A percentile compares a stretch with the other conserved stretches of the same genome.
These are phyloP conservation scores for Pichia inconspicua DNA, from an alignment of 1,139 yeast species.

Conservation along the genomic window DNA sequence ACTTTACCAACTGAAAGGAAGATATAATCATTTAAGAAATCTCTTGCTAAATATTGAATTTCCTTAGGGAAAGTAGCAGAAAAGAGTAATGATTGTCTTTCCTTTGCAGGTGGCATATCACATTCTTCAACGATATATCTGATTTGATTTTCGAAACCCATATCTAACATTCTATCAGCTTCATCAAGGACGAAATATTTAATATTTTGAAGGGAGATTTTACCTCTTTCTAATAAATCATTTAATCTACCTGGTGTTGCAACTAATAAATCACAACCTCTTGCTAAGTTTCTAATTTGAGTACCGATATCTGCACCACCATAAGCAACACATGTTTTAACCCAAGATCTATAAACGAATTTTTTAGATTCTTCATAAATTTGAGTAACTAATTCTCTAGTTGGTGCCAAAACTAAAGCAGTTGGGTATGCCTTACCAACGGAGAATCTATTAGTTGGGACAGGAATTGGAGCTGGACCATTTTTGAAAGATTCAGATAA, in stretches of 20 bases:
- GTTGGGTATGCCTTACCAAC: conserved; percentile 86
- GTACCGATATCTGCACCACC: conserved; percentile 95
- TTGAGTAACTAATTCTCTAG: conserved; percentile 97
- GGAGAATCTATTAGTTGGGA: conserved; percentile 51
- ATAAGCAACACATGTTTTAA: conserved; percentile 89
- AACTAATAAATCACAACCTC: conserved; percentile 91
- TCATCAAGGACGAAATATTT: conserved; percentile 93
- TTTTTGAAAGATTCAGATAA: conserved; percentile 80
- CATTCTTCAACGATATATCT: conserved; percentile 96
- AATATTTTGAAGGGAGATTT: conserved; percentile 80
- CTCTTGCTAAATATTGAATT: conserved; percentile 94
- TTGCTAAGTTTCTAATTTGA: conserved; percentile 83
- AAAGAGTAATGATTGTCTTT: conserved; percentile 96
- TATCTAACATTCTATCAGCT: conserved; percentile 99
- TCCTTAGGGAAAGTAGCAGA: conserved; percentile 98
- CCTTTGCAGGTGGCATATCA: conserved; percentile 88
- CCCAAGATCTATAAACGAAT: conserved; percentile 98
- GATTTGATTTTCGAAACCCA: conserved; percentile 99
- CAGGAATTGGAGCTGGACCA: conserved; percentile 64
- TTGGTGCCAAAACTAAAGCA: conserved; percentile 92
- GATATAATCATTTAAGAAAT: conserved; percentile 90
- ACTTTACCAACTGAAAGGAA: conserved; percentile 97
- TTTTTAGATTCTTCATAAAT: conserved; percentile 93
- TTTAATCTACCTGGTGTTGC: conserved; percentile 99
- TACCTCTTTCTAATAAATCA: conserved; percentile 91